Base-by-base conservation (phyloP, 305 asterid genomes). In the Solanum hybrid region DNA sequence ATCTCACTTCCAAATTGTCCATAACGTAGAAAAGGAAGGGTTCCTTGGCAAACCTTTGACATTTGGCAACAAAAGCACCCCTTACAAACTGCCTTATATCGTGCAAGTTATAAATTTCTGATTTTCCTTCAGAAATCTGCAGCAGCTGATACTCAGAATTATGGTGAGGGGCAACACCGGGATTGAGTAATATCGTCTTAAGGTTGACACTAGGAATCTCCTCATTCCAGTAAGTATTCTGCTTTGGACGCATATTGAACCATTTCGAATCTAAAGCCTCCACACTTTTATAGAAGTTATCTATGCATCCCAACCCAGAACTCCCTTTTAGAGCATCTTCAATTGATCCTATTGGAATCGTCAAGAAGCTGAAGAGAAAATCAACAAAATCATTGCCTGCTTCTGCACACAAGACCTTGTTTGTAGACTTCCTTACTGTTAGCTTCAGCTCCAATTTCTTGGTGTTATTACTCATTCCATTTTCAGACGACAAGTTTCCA, bases 271-370 rank as follows among this genome's bases (percentile, higher is more conserved):
- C 89, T 39, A 88, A 24, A 28, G 11, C 20, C 39, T 88, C 29
- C 26, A 84, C 84, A 76, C 74, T 84, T 36, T 76, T 89, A 26
- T 88, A 39, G 26, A 90, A 85, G 86, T 69, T 90, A 80, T 90
- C 90, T 1, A 87, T 64, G 36, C 77, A 78, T 51, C 36, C 87
- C 67, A 85, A 67, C 6, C 76, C 89, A 13, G 90, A 36, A 46
- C 73, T 57, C 28, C 84, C 83, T 12, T 39, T 7, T 26, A 89
- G 39, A 36, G 46, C 57, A 16, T 37, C 46, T 61, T 26, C 31
- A 20, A 64, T 11, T 24, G 90, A 88, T 16, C 89, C 89, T 7
- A 89, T 7, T 0, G 87, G 61, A 18, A 91, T 35, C 10, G 89
- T 78, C 35, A 73, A 67, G 18, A 90, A 69, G 85, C 37, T 76